Base-by-base conservation (phyloP, 352 stramenopile genomes). In the Pythium biforme region DNA sequence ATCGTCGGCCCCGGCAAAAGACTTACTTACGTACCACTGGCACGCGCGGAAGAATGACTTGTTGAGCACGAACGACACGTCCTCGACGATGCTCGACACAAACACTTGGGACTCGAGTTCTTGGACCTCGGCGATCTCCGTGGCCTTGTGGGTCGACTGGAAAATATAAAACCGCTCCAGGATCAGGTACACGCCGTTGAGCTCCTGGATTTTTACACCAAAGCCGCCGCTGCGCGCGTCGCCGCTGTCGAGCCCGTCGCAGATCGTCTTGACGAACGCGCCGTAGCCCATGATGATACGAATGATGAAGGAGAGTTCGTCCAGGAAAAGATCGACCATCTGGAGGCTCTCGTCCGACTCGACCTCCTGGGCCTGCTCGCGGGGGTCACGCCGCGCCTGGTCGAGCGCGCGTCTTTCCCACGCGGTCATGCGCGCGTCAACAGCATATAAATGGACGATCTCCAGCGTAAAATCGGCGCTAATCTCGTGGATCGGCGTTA, bases 151-250 rank as follows among this genome's bases (percentile, higher is more conserved):
- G 40, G 91, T 81, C 4, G 83, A 91, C 68, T 95, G 86, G 46
- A 90, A 88, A 15, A 95, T 75, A 64, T 95, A 95, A 56, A 92
- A 95, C 25, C 83, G 81, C 67, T 93, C 86, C 7, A 95, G 56
- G 29, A 95, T 62, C 25, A 95, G 56, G 47, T 95, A 95, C 17
- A 95, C 81, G 23, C 83, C 86, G 53, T 83, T 83, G 14, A 93
- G 66, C 63, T 95, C 83, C 45, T 91, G 76, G 47, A 87, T 75
- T 55, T 94, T 92, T 23, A 60, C 47, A 17, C 77, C 64, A 37
- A 91, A 90, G 14, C 58, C 41, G 26, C 43, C 57, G 37, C 64
- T 67, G 2, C 40, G 37, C 6, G 37, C 54, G 31, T 73, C 68
- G 22, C 72, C 59, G n/a, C 63, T 61, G 39, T 83, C 77, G 9